These are phyloP conservation scores for Nemania sp. DNA, from an alignment of 2,329 filamentous ascomycete genomes.

Conservation along the genomic window DNA sequence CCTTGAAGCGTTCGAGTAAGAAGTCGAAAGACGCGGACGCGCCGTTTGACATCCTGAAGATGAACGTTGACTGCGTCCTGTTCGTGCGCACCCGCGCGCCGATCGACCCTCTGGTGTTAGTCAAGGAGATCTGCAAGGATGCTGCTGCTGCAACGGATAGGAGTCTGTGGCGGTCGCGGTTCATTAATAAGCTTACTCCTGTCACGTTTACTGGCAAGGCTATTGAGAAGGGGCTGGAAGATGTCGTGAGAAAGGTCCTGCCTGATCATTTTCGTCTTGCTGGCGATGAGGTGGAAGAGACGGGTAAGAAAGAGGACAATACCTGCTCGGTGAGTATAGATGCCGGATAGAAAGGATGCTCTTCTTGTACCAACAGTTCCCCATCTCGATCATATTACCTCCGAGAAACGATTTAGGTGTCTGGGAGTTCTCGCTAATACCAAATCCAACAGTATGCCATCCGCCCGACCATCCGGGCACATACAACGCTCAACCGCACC, in stretches of 20 bases:
- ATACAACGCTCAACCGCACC: conserved; percentile 68
- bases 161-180: conserved; percentile 53
- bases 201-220: conserved; percentile 61
- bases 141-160: conserved; percentile 48
- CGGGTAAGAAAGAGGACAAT: conserved; percentile 23
- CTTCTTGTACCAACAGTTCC: not conserved
- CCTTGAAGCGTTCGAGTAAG: conserved; percentile 54
- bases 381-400: no score
- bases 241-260: conserved; percentile 66
- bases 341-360: not conserved
- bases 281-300: conserved; percentile 25
- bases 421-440: conserved; percentile 11
- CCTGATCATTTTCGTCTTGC: conserved; percentile 62
- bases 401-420: not conserved
- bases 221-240: conserved; percentile 67
- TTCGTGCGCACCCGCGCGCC: conserved; percentile 62
- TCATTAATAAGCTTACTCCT: conserved; percentile 63
- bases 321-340: conserved; percentile 47
- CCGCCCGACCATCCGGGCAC: conserved; percentile 74
- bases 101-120: conserved; percentile 59
- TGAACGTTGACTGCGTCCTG: conserved; percentile 64
- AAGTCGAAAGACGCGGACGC: conserved; percentile 44
- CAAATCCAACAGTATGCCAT: conserved; percentile 72
- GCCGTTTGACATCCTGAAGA: conserved; percentile 55
- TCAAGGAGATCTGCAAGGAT: conserved; percentile 59